Conservation (phyloP, 1,139 yeast species). For the Kurtzmaniella quercitrusa region DNA sequence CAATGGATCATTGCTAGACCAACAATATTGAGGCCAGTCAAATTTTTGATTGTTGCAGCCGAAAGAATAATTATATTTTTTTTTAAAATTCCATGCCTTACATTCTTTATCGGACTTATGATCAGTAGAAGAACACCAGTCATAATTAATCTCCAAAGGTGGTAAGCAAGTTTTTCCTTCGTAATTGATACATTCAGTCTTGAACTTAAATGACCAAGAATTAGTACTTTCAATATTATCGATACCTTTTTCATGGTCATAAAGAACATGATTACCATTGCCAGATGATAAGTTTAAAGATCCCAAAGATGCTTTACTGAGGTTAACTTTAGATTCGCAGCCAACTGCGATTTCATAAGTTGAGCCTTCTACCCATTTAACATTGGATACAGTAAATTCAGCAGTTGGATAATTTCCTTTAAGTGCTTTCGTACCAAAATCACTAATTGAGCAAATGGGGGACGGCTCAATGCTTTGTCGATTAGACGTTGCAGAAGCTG, state of each 20-base stretch:
- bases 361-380: neutral
- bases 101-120: neutral
- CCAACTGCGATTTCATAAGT: conserved; percentile 1
- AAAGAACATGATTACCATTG: conserved; percentile 1
- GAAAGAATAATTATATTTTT: conserved; percentile 3
- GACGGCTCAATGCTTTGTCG: conserved; percentile 2
- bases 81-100: neutral
- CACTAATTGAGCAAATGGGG: conserved; percentile 1
- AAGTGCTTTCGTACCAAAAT: conserved; percentile 2
- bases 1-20: conserved; percentile 8
- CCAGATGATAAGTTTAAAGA: conserved; percentile 1
- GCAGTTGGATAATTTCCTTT: neutral
- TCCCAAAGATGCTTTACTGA: neutral
- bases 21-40: conserved; percentile 8
- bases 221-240: neutral
- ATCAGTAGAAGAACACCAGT: conserved; percentile 4
- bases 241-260: conserved; percentile 1
- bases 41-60: conserved; percentile 6
- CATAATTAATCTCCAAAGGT: conserved; percentile 3
- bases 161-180: conserved; percentile 7
- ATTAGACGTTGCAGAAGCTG: conserved; percentile 1
- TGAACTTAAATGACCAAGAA: conserved; percentile 2
- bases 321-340: neutral
- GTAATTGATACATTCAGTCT: conserved; percentile 1
- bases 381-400: neutral